phyloP scores from a whole-genome alignment of 257 asterid genomes.

The Leonotis leonurus region DNA sequence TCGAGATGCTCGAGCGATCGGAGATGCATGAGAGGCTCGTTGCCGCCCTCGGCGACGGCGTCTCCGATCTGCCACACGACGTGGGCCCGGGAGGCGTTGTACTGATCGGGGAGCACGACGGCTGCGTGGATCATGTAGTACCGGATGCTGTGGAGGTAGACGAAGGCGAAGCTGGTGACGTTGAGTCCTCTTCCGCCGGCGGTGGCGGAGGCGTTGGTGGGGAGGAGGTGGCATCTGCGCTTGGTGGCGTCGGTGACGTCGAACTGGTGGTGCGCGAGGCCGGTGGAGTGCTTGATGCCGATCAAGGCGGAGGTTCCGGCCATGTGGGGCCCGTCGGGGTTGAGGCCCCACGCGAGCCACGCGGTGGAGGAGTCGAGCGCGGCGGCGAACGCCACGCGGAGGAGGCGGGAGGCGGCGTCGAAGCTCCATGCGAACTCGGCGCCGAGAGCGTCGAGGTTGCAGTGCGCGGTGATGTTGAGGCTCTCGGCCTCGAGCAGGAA shows the following conservation, averaged over 20 bases:
- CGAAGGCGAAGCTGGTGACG: slow-evolving; percentile 17
- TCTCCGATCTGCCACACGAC: slow-evolving; percentile 49
- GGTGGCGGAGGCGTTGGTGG: slow-evolving; percentile 18
- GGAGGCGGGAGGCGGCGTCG: slow-evolving; percentile 14
- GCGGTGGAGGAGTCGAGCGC: slow-evolving; percentile 17
- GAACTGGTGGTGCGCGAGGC: slow-evolving; percentile 6
- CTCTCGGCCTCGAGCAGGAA: slow-evolving; percentile 19
- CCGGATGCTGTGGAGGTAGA: neutral
- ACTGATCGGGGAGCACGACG: slow-evolving; percentile 25
- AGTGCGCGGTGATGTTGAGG: slow-evolving; percentile 16
- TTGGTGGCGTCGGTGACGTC: slow-evolving; percentile 28
- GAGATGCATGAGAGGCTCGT: slow-evolving; percentile 38
- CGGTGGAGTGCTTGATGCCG: slow-evolving; percentile 24
- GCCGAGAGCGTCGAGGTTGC: slow-evolving; percentile 19
- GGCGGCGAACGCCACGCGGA: slow-evolving; percentile 40
- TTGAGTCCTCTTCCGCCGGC: too few relatives aligned
- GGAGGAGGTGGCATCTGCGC: slow-evolving; percentile 35
- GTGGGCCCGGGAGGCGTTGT: slow-evolving; percentile 21
- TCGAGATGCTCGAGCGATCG: slow-evolving; percentile 23
- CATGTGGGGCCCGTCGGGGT: slow-evolving; percentile 41
- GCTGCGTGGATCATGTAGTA: slow-evolving; percentile 32
- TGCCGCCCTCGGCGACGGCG: slow-evolving; percentile 1
- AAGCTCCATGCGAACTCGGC: slow-evolving; percentile 45
- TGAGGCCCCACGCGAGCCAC: slow-evolving; percentile 72
- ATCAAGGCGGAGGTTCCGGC: slow-evolving; percentile 50